These are phyloP conservation scores for Exophiala calicioides DNA, from an alignment of 2,329 filamentous ascomycete species.

Conservation along the genomic window DNA sequence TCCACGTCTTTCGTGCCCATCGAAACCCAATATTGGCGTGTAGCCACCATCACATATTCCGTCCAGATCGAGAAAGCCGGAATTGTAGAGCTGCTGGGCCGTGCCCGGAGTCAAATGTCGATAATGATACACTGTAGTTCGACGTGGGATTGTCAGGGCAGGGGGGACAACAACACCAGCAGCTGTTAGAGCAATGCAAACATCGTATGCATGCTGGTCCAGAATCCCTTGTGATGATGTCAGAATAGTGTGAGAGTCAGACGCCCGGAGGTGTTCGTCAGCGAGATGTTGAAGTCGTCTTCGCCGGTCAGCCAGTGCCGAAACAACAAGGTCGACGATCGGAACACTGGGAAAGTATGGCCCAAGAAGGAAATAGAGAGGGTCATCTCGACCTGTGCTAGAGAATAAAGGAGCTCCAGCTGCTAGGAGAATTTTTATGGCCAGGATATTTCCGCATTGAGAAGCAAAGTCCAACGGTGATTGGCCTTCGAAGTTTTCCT, in stretches of 20 bases:
- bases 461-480: not conserved
- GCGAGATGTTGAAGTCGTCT: slow-evolving; percentile 3
- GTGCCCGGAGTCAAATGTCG: not conserved
- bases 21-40: not conserved
- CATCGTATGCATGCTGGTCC: slow-evolving; percentile 2
- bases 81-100: slow-evolving; percentile 2
- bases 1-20: not conserved
- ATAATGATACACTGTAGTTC: slow-evolving; percentile 5
- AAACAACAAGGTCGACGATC: not conserved
- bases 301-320: slow-evolving; percentile 1
- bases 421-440: slow-evolving; percentile 1
- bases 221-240: not conserved
- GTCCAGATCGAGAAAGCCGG: slow-evolving; percentile 2
- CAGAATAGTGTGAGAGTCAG: not conserved
- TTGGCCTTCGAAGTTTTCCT: not conserved
- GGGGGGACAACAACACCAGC: not conserved
- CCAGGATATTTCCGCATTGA: not conserved
- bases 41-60: not conserved
- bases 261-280: not conserved
- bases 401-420: not conserved
- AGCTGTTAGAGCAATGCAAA: not conserved
- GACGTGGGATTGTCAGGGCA: not conserved
- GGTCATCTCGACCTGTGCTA: not conserved
- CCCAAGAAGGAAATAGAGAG: not conserved
- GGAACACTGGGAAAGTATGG: not conserved